Evolutionary conservation across 2,329 filamentous ascomycete species (phyloP), one percentile per base, ranked within the genome.

Genomic region (Penicillium freii): DNA sequence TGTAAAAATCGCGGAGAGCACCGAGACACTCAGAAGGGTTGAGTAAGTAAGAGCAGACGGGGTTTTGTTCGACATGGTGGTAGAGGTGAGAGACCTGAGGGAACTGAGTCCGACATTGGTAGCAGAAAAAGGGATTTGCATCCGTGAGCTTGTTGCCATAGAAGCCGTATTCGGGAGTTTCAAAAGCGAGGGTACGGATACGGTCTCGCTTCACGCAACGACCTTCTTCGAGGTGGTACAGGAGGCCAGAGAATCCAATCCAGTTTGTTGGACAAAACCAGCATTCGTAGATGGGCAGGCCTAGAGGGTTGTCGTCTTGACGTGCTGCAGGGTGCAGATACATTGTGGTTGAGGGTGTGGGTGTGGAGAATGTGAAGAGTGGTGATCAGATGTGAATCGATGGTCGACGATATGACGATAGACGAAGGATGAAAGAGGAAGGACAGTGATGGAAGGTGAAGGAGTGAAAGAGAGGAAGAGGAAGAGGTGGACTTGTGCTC

Each of bases 181-280:
- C 54, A 6, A 57, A 57, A 6, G 50, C 54, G 9, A 57, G 54
- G 4, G 42, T 29, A 3, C 34, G 49, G 2, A 57, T 57, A 0
- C 49, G 49, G 1, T 53, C 27, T 3, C 19, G n/a, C 33, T 47
- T 53, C 3, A 57, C 49, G 5, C 54, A 57, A 2, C 33, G 17
- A 4, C 49, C 49, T 7, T 46, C 11, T 33, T 57, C 54, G 1
- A 52, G 42, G 21, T 57, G 54, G 4, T 11, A 36, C 1, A 57
- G 54, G 1, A 57, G 34, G 2, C 27, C 49, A 1, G 49, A 53
- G 10, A 57, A 57, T 0, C 49, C 54, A 4, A 31, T 11, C 19
- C 42, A 57, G 17, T 21, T 13, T 0, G 23, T 27, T 13, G 21
- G 17, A 11, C 54, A 56, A 17, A 56, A 56, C 54, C 54, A 57